Evolutionary conservation across 148 eudicot species (phyloP).

Genomic region (Fagopyrum tataricum): DNA sequence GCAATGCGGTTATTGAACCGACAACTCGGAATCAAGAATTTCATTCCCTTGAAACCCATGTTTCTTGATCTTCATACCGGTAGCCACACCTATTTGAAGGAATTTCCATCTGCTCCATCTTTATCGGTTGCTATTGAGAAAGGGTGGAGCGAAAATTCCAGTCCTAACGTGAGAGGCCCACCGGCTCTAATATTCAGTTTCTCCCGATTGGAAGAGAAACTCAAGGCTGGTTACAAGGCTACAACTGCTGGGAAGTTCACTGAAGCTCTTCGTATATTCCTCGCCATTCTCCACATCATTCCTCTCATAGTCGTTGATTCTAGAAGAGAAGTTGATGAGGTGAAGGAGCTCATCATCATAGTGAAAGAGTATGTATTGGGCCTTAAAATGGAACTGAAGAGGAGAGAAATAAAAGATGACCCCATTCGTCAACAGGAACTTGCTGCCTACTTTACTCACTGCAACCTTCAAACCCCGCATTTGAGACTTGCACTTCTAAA

Average conservation of each 20-base stretch:
- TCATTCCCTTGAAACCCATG: constrained; percentile 57
- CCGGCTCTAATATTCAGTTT: constrained; percentile 68
- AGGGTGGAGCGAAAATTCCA: constrained; percentile 80
- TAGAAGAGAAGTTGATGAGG: constrained; percentile 87
- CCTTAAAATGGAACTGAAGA: constrained; percentile 72
- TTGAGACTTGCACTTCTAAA: constrained; percentile 66
- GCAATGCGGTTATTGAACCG: constrained; percentile 85
- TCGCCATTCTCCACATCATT: constrained; percentile 65
- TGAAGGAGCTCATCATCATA: constrained; percentile 69
- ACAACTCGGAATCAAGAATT: constrained; percentile 74
- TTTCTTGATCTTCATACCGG: constrained; percentile 77
- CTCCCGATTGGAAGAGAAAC: constrained; percentile 76
- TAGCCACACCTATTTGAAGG: constrained; percentile 63
- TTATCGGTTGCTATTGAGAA: constrained; percentile 66
- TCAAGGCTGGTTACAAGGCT: constrained; percentile 65
- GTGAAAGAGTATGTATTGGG: constrained; percentile 83
- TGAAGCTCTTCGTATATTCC: constrained; percentile 66
- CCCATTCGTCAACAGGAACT: constrained; percentile 86
- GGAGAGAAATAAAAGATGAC: constrained; percentile 60
- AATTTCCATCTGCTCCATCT: constrained; percentile 62
- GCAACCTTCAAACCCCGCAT: constrained; percentile 81
- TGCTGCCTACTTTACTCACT: constrained; percentile 93
- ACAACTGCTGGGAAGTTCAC: constrained; percentile 75
- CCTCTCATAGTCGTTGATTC: constrained; percentile 87
- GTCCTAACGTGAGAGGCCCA: constrained; percentile 73